Evolutionary conservation across 2,329 filamentous ascomycete genomes (phyloP).

Genomic region (Botrytis sinoallii): DNA sequence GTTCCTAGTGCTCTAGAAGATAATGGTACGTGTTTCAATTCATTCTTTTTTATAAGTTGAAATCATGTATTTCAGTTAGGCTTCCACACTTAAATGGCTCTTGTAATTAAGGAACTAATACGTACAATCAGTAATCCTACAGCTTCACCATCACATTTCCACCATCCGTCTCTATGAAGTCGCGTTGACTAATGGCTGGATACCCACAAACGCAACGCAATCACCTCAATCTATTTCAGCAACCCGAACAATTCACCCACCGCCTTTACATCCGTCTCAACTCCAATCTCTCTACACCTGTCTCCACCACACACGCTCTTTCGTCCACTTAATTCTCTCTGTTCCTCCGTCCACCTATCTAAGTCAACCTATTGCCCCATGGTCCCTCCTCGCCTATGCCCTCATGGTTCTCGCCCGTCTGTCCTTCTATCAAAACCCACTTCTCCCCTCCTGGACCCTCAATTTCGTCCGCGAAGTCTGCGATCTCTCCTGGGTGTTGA

Average conservation of each 20-base stretch:
- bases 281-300: slow-evolving; percentile 9
- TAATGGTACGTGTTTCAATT: not conserved
- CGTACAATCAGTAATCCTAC: slow-evolving; percentile 2
- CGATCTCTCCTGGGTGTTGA: not conserved
- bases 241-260: not conserved
- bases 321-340: not conserved
- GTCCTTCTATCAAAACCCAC: slow-evolving; percentile 4
- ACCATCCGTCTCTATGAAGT: slow-evolving; percentile 17
- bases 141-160: slow-evolving; percentile 13
- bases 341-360: slow-evolving; percentile 4
- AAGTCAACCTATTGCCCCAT: not conserved
- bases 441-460: not conserved
- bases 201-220: not conserved
- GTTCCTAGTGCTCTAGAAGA: not conserved
- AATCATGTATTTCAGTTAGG: no score
- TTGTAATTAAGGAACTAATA: not conserved
- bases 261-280: not conserved
- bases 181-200: not conserved
- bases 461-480: slow-evolving; percentile 9
- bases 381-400: not conserved
- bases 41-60: not conserved
- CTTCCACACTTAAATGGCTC: not conserved
- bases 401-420: slow-evolving; percentile 11
- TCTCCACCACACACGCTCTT: not conserved
- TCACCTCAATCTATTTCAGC: not conserved